Base-by-base conservation (phyloP, 495 filamentous ascomycete species). In the Aspergillus sclerotioniger region DNA sequence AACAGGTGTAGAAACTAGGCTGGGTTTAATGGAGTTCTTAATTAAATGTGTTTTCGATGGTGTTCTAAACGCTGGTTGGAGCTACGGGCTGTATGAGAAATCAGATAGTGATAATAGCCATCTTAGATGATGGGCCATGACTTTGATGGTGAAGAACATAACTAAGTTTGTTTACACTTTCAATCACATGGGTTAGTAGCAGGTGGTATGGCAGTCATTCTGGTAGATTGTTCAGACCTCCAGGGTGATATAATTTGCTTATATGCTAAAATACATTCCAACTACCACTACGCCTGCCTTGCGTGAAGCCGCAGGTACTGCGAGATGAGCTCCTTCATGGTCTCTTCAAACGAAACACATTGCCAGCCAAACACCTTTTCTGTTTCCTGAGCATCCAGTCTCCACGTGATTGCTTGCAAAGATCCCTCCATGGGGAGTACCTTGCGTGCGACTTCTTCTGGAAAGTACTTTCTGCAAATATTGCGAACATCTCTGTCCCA, bases 291-390 rank as follows among this genome's bases (percentile, higher is more conserved):
- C 10, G 8, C 15, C 41, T 20, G n/a, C n/a, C n/a, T 45, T 20
- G 49, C 13, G 25, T 25, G 25, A 9, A 70, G 52, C 29, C 54
- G 12, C 53, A 68, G 31, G 62, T 60, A 75, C 56, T 64, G 66
- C 21, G 44, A 57, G 56, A 67, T 51, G 31, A 65, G 58, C 37
- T 31, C 44, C 37, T 45, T 60, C 51, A 83, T 71, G 55, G 78
- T 79, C 58, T 82, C 75, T 62, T 77, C 72, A 62, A 77, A 81
- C 20, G 63, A 60, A 16, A 58, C 53, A 56, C 79, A 77, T 47
- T 71, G 63, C 67, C 80, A 75, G 6, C 79, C 79, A 64, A 84
- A 79, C 3, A 66, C 67, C 31, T 69, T 66, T 56, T 80, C 74
- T 10, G 78, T 78, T 6, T 68, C 39, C 45, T 64, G 69, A 17